Evolutionary conservation across 2,329 filamentous ascomycete species (phyloP), one percentile per base, ranked within the genome.

Genomic region (Fusarium torulosum): DNA sequence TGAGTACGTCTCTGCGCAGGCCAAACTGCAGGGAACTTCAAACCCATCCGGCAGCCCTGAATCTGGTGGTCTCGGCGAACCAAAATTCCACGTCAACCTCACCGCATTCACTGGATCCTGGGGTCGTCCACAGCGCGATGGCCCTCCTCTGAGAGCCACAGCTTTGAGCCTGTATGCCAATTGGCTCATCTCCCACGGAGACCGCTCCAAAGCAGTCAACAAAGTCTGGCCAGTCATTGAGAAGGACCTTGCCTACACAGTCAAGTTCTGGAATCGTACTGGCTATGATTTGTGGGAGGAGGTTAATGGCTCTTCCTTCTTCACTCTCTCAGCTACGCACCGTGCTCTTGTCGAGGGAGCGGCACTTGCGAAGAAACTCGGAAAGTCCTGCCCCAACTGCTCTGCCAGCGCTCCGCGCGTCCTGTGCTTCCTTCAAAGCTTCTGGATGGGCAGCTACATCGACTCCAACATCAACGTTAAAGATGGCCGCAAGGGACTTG

Each of bases 221-320:
- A 82, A 84, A 35, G 81, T 91, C 31, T 93, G 90, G 90, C 91
- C 91, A 2, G 82, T 94, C 45, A 86, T 93, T 31, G 81, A 84
- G 51, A 94, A 93, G 69, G 92, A 94, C 73, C 82, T 95, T 27
- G 83, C 83, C 25, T 94, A 94, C 66, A 87, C 91, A 4, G 84
- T 86, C 2, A 86, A 91, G 72, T 91, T 91, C 79, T 91, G 89
- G 86, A 85, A 85, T 70, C 75, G 82, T 51, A 85, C 83, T 3
- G 84, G 84, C 1, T 94, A 87, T 67, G 92, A 95, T 75, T 83
- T 95, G 1, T 94, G 92, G 92, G 92, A 94, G 75, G 91, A 94
- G 75, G 86, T 93, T 11, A 80, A 83, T n/a, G 90, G 91, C 49
- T 88, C 86, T 21, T 93, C 90, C 0, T 94, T 93, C 81, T 95